phyloP scores from a whole-genome alignment of 805 yeast species.

The Metschnikowia matae region DNA sequence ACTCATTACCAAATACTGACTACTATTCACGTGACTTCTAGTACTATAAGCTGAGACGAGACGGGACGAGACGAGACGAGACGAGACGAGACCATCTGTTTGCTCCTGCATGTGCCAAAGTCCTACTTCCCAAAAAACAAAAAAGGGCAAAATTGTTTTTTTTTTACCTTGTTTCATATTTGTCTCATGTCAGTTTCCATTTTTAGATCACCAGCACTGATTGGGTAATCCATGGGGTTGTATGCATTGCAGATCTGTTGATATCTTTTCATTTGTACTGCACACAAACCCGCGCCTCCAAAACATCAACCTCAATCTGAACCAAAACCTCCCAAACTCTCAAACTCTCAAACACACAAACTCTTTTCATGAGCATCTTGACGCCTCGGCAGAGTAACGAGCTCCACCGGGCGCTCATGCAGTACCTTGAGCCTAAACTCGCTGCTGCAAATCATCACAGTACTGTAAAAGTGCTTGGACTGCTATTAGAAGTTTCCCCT shows the following conservation, averaged over 20 bases:
- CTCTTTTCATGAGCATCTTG: slow-evolving; percentile 20
- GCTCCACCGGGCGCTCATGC: slow-evolving; percentile 44
- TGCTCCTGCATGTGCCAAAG: no score
- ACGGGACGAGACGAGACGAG: no score
- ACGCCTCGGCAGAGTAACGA: slow-evolving; percentile 43
- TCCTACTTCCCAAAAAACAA: no score
- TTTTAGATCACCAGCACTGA: neutral
- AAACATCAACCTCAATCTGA: neutral
- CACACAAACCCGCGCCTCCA: neutral
- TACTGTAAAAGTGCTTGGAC: slow-evolving; percentile 4
- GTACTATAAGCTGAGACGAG: no score
- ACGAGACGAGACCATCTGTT: no score
- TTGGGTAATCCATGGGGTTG: no score
- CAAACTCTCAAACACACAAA: neutral
- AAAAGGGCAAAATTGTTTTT: no score
- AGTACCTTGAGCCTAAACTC: slow-evolving; percentile 42
- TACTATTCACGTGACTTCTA: no score
- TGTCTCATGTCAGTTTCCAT: neutral
- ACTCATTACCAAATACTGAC: no score
- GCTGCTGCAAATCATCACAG: slow-evolving; percentile 1
- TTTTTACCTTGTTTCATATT: no score
- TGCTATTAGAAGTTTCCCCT: slow-evolving; percentile 11
- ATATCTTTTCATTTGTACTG: neutral
- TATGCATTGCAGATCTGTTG: neutral
- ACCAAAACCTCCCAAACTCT: neutral